phyloP scores from a whole-genome alignment of 352 stramenopile species.

The Blastocystis sp. region DNA sequence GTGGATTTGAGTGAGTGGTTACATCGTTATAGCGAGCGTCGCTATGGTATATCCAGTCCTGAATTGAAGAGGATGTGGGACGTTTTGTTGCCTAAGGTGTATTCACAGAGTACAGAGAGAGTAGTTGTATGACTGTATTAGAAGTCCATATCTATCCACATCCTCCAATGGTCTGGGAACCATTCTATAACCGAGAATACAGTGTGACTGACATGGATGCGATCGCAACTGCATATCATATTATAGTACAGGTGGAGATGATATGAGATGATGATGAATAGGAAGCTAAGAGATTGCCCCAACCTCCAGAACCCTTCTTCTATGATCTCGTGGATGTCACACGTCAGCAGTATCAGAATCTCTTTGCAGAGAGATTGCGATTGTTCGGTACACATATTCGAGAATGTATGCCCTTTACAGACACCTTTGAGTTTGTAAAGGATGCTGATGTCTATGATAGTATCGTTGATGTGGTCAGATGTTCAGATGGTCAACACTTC shows the following conservation, averaged over 20 bases:
- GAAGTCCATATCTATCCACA: slow-evolving; percentile 71
- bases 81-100: slow-evolving; percentile 70
- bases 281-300: slow-evolving; percentile 63
- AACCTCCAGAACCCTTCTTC: slow-evolving; percentile 68
- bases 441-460: slow-evolving; percentile 26
- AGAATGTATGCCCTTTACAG: not conserved
- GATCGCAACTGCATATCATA: not conserved
- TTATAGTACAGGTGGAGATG: not conserved
- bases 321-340: slow-evolving; percentile 75
- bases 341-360: slow-evolving; percentile 72
- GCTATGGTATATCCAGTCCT: slow-evolving; percentile 70
- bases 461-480: not conserved
- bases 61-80: slow-evolving; percentile 70
- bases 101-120: slow-evolving; percentile 62
- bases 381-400: not conserved
- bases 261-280: slow-evolving; percentile 57
- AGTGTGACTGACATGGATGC: not conserved
- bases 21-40: slow-evolving; percentile 68
- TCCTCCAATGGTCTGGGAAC: not conserved
- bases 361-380: slow-evolving; percentile 63
- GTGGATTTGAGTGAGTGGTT: slow-evolving; percentile 69
- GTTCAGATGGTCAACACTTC: not conserved
- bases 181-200: not conserved
- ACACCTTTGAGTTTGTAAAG: not conserved
- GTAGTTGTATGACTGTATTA: slow-evolving; percentile 66